Evolutionary conservation across 495 filamentous ascomycete genomes (phyloP).

Genomic region (Tuber borchii): DNA sequence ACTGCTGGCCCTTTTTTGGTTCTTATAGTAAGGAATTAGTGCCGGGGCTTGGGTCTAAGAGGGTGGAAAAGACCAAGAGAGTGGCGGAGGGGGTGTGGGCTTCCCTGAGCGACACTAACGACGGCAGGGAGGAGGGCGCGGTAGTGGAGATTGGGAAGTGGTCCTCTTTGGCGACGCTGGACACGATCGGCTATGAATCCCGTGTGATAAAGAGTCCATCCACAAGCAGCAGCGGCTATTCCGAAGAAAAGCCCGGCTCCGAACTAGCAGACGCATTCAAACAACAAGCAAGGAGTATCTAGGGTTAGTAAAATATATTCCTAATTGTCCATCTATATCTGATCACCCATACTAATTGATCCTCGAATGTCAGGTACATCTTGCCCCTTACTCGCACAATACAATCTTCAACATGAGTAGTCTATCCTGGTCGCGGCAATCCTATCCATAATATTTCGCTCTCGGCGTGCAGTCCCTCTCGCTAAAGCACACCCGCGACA

Average conservation of each 20-base stretch:
- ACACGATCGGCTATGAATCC: constrained; percentile 48
- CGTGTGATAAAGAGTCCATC: too few species aligned
- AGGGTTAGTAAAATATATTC: too few species aligned
- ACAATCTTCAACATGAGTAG: constrained; percentile 46
- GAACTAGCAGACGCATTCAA: constrained; percentile 61
- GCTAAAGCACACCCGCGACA: not conserved
- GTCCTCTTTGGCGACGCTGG: too few species aligned
- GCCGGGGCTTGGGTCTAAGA: constrained; percentile 66
- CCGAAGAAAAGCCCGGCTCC: constrained; percentile 15
- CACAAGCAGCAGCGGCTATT: not conserved
- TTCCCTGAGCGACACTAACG: not conserved
- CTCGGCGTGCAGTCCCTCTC: constrained; percentile 6
- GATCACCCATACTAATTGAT: too few species aligned
- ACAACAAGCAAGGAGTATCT: too few species aligned
- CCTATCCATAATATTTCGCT: constrained; percentile 4
- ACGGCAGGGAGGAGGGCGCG: too few species aligned
- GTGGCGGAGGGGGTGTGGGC: constrained; percentile 22
- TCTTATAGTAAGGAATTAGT: too few species aligned
- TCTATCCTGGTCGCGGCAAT: not conserved
- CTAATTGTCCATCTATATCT: too few species aligned
- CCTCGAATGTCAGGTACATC: too few species aligned
- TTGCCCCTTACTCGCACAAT: too few species aligned
- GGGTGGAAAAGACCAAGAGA: not conserved
- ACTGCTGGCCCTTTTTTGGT: constrained; percentile 70
- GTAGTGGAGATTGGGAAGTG: too few species aligned